Conservation (phyloP, 2,329 filamentous ascomycete genomes). For the Calonectria crousiana region DNA sequence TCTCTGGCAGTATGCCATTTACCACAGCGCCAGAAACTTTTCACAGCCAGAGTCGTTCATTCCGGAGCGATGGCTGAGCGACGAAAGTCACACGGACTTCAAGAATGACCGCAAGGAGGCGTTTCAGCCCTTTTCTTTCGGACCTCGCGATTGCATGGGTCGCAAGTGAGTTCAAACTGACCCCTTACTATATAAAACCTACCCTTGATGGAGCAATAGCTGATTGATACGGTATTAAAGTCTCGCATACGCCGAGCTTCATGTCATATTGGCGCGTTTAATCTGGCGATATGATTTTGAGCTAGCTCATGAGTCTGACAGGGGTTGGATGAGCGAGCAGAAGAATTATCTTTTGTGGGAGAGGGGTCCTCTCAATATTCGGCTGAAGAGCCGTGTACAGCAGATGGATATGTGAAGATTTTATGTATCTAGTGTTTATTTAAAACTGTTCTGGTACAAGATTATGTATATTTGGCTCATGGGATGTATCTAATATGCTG, state of each 20-base stretch:
- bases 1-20: neutral
- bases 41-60: neutral
- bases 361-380: neutral
- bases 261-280: neutral
- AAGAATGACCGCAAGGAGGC: neutral
- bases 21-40: neutral
- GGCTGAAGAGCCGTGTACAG: neutral
- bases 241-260: neutral
- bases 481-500: neutral
- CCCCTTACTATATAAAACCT: neutral
- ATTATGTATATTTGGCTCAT: neutral
- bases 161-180: neutral
- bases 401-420: neutral
- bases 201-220: neutral
- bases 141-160: neutral
- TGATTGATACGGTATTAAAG: neutral
- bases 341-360: constrained; percentile 2
- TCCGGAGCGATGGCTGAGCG: neutral
- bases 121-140: neutral
- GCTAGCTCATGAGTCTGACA: neutral
- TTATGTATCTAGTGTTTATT: neutral
- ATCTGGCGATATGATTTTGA: neutral
- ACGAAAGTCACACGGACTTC: neutral
- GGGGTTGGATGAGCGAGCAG: neutral
- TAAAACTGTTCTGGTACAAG: neutral